A percentile compares a stretch with the other conserved stretches of the same genome.
Conservation (phyloP, 2,329 filamentous ascomycete genomes). For the Westerdykella sp. region DNA sequence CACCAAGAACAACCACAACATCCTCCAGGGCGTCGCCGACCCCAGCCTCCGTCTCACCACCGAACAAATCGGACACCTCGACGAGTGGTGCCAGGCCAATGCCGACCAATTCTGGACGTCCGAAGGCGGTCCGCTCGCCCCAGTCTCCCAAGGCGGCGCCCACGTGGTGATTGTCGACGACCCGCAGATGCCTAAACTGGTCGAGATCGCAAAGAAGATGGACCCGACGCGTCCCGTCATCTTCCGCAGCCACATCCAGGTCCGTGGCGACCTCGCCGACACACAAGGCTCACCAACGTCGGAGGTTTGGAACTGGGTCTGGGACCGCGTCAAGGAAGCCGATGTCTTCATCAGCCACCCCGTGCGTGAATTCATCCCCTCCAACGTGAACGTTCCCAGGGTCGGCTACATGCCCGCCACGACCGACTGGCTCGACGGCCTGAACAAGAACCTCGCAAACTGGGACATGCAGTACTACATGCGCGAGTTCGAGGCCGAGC, state of each 20-base stretch:
- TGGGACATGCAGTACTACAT: slow-evolving; percentile 71
- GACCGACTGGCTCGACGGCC: slow-evolving; percentile 76
- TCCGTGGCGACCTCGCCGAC: slow-evolving; percentile 66
- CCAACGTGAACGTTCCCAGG: slow-evolving; percentile 57
- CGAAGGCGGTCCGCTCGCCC: slow-evolving; percentile 59
- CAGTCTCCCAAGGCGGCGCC: slow-evolving; percentile 63
- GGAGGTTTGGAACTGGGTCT: slow-evolving; percentile 70
- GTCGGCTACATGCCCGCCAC: slow-evolving; percentile 73
- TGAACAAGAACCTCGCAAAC: slow-evolving; percentile 67
- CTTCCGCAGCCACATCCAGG: slow-evolving; percentile 78
- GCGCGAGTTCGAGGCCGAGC: slow-evolving; percentile 62
- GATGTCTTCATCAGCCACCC: slow-evolving; percentile 81
- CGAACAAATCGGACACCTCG: slow-evolving; percentile 58
- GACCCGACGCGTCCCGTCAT: slow-evolving; percentile 71
- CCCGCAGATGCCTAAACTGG: slow-evolving; percentile 75
- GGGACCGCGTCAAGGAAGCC: slow-evolving; percentile 62
- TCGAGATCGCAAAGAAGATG: slow-evolving; percentile 64
- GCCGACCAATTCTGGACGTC: slow-evolving; percentile 68
- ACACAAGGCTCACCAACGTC: slow-evolving; percentile 59
- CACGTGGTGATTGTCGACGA: slow-evolving; percentile 75
- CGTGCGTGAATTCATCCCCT: slow-evolving; percentile 67
- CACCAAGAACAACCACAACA: slow-evolving; percentile 85
- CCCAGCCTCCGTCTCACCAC: slow-evolving; percentile 58
- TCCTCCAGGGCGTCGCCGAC: slow-evolving; percentile 70
- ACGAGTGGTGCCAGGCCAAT: slow-evolving; percentile 67